A percentile compares a stretch with the other conserved stretches of the same genome.
These are phyloP conservation scores for Tanacetum coccineum DNA, from an alignment of 129 eudicot genomes.

Conservation along the genomic window DNA sequence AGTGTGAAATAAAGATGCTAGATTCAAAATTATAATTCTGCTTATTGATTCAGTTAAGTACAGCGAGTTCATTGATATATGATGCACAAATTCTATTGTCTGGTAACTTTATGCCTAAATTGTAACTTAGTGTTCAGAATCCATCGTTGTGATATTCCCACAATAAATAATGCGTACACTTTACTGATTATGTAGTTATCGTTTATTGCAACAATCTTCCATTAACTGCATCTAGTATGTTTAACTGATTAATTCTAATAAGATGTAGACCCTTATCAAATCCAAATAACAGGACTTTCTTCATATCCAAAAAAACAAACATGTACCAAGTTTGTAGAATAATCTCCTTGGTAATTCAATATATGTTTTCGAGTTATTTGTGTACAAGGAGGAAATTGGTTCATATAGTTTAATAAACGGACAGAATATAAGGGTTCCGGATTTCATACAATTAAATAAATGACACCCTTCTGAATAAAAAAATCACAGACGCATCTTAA, in stretches of 20 bases:
- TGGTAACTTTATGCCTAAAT: neutral
- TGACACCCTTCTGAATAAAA: neutral
- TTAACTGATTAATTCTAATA: too few species aligned
- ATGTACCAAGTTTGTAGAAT: too few species aligned
- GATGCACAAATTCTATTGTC: neutral
- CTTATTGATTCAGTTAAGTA: neutral
- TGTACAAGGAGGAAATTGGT: too few species aligned
- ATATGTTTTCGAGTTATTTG: too few species aligned
- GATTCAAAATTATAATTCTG: neutral
- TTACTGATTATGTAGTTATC: neutral
- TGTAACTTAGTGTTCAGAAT: neutral
- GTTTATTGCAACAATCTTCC: neutral
- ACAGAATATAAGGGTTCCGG: too few species aligned
- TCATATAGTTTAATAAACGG: too few species aligned
- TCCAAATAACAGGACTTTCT: neutral
- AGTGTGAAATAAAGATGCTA: neutral
- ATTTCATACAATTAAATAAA: neutral
- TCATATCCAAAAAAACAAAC: too few species aligned
- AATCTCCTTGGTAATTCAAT: too few species aligned
- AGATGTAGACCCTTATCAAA: neutral
- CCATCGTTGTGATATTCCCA: neutral
- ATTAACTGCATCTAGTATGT: neutral
- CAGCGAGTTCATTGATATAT: neutral
- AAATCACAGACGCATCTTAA: neutral
- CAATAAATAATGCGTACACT: neutral